Evolutionary conservation across 2,329 filamentous ascomycete genomes (phyloP).

Genomic region (Pyrenophora seminiperda): DNA sequence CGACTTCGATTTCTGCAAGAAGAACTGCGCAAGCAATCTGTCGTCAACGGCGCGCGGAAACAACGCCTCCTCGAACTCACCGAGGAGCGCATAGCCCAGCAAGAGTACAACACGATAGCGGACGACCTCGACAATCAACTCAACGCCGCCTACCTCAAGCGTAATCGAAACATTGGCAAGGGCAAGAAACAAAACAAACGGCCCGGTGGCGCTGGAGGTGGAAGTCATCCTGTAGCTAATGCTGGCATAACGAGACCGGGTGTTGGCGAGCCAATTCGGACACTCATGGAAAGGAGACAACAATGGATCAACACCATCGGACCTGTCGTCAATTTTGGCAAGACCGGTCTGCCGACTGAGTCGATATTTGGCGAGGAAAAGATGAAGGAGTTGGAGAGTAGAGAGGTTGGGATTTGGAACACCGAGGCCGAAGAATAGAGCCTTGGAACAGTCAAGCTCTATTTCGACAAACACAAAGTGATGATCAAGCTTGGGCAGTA

Average conservation of each 20-base stretch:
- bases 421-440: conserved; percentile 69
- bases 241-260: conserved; percentile 53
- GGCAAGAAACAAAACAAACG: conserved; percentile 84
- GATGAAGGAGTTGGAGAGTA: conserved; percentile 75
- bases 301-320: conserved; percentile 92
- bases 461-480: not conserved
- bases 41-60: conserved; percentile 90
- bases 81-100: conserved; percentile 90
- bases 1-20: conserved; percentile 84
- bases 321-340: conserved; percentile 85
- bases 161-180: conserved; percentile 91
- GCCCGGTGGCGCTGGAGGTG: conserved; percentile 74
- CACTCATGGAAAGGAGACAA: conserved; percentile 85
- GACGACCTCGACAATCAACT: conserved; percentile 96
- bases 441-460: not conserved
- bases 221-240: conserved; percentile 60
- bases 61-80: conserved; percentile 83
- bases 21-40: conserved; percentile 79
- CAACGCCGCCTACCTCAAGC: conserved; percentile 92
- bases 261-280: conserved; percentile 89
- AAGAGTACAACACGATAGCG: conserved; percentile 95
- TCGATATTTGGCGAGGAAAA: conserved; percentile 74
- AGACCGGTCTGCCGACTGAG: conserved; percentile 74
- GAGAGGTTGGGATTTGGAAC: conserved; percentile 80
- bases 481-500: not conserved